Evolutionary conservation across 2,329 filamentous ascomycete genomes (phyloP).

Genomic region (Talaromyces sp.): DNA sequence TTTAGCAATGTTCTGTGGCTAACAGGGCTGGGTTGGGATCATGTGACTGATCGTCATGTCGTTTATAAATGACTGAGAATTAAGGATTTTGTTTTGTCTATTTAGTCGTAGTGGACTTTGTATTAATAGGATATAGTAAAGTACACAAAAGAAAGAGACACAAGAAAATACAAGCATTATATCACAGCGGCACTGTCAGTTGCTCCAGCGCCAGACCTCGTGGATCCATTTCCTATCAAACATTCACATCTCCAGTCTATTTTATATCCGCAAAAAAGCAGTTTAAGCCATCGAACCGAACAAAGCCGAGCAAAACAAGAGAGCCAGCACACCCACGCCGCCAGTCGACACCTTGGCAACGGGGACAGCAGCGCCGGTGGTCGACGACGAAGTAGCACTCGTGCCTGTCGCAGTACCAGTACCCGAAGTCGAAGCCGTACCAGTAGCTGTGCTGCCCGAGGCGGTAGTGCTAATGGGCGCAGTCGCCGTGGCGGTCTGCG

Average conservation of each 20-base stretch:
- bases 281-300: constrained; percentile 24
- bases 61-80: neutral
- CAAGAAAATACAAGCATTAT: neutral
- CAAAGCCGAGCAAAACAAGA: constrained; percentile 26
- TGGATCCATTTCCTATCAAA: neutral
- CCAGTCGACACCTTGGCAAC: constrained; percentile 21
- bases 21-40: neutral
- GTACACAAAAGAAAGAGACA: neutral
- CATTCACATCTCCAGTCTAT: neutral
- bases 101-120: no score
- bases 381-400: constrained; percentile 13
- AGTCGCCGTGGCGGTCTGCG: constrained; percentile 34
- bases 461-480: constrained; percentile 14
- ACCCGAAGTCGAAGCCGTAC: neutral
- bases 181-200: neutral
- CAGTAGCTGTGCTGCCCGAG: neutral
- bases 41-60: neutral
- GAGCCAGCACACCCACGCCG: constrained; percentile 25
- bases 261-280: neutral
- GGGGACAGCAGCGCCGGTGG: constrained; percentile 14
- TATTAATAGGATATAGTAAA: neutral
- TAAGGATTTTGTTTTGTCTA: neutral
- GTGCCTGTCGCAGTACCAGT: constrained; percentile 8
- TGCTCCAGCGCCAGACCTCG: neutral
- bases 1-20: neutral